phyloP scores from a whole-genome alignment of 2,329 filamentous ascomycete species.

The Scedosporium boydii region DNA sequence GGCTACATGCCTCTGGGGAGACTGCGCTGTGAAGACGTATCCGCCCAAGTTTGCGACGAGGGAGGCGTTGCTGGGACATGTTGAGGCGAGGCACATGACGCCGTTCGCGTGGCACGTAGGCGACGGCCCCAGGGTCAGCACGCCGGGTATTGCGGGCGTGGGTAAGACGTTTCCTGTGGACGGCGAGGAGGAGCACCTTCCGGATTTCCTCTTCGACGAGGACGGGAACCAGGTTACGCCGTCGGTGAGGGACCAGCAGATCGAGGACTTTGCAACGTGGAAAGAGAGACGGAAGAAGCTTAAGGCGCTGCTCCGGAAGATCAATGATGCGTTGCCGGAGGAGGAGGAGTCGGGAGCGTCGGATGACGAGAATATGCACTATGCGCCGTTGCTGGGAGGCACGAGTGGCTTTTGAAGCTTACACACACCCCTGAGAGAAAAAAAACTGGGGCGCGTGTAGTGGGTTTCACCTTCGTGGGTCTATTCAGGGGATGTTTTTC shows the following conservation, averaged over 20 bases:
- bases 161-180: constrained; percentile 6
- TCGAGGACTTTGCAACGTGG: constrained; percentile 38
- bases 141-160: neutral
- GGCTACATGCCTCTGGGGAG: constrained; percentile 28
- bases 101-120: constrained; percentile 49
- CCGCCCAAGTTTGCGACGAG: constrained; percentile 7
- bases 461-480: neutral
- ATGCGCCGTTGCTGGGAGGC: neutral
- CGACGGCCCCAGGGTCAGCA: constrained; percentile 43
- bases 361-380: constrained; percentile 5
- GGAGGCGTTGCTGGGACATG: constrained; percentile 34
- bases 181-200: constrained; percentile 20
- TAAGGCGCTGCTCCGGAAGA: constrained; percentile 29
- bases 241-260: constrained; percentile 38
- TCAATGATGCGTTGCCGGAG: constrained; percentile 36
- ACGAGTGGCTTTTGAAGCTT: neutral
- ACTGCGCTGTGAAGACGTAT: constrained; percentile 21
- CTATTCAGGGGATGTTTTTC: neutral
- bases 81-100: constrained; percentile 43
- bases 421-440: neutral
- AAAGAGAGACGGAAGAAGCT: constrained; percentile 34
- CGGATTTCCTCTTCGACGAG: constrained; percentile 41
- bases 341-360: constrained; percentile 24
- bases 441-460: neutral
- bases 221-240: constrained; percentile 49